Conservation (phyloP, 2,329 filamentous ascomycete species). For the Aureobasidium lini region DNA sequence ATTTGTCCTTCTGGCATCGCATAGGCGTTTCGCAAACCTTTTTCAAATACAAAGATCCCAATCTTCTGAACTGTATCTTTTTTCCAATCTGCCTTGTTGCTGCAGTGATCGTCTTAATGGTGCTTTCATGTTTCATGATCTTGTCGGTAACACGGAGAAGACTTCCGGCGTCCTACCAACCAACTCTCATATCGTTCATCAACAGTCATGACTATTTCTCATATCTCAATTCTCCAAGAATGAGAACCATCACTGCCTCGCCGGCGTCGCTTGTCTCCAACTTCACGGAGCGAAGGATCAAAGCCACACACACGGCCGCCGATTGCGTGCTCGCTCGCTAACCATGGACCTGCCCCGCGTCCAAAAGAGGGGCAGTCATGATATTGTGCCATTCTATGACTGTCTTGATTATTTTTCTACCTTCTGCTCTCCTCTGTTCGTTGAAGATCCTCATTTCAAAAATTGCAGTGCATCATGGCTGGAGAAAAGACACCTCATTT, state of each 20-base stretch:
- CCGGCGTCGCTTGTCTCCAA: neutral
- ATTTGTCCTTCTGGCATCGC: constrained; percentile 6
- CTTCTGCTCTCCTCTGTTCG: neutral
- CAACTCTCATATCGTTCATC: no score
- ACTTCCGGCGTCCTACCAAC: no score
- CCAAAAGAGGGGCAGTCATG: neutral
- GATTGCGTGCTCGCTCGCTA: neutral
- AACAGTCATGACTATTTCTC: no score
- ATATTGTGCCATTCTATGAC: neutral
- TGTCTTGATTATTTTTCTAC: neutral
- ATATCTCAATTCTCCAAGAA: no score
- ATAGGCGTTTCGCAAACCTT: constrained; percentile 4
- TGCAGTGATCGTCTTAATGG: no score
- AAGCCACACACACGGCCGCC: neutral
- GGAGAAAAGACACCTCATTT: constrained; percentile 30
- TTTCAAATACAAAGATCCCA: constrained; percentile 2
- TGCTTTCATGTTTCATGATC: neutral
- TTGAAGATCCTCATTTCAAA: neutral
- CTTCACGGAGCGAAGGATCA: neutral
- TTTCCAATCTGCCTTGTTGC: no score
- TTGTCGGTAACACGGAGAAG: no score
- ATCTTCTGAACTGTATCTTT: neutral
- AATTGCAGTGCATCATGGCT: neutral
- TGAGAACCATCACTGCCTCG: no score
- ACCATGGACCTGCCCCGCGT: neutral